Evolutionary conservation across 495 filamentous ascomycete species (phyloP), one percentile per base, ranked within the genome.

Genomic region (Penicillium argentinense): DNA sequence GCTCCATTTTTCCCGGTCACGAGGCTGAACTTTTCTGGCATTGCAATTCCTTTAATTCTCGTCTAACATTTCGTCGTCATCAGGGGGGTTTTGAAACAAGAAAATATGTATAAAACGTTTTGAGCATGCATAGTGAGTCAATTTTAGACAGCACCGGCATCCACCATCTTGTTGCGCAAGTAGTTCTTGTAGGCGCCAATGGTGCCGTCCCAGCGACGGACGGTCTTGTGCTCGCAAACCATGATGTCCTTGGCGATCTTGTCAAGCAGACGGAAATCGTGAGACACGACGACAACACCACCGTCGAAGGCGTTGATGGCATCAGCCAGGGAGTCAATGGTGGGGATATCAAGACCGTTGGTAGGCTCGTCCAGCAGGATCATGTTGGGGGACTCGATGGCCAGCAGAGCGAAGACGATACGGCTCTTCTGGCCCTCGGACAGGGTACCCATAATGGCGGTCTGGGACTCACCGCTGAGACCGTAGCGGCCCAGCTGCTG

Each of bases 181-280:
- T 96, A 80, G 69, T 92, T 90, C 88, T 99, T 99, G 86, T 99
- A 99, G 42, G 88, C 77, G 47, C 85, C 86, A 62, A 99, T 99
- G 22, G 68, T 72, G 52, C 93, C 93, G 38, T 91, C 85, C 93
- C 93, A 99, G 53, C 81, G 71, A 54, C 79, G 82, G 51, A 97
- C 86, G 2, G 89, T 89, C 78, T 87, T 89, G 80, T 97, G 86
- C 72, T 99, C 95, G 73, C 93, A 99, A 26, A 99, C 93, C 69
- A 97, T 82, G 71, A 99, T 99, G 65, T 99, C 91, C 79, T 97
- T 99, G 53, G 93, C 93, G 66, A 99, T 99, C 79, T 96, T 97
- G 79, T 99, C 93, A 49, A 99, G 85, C 52, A 99, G 75, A 76
- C 93, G 86, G 79, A 98, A 98, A 68, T 98, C 93, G 84, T 98